These are phyloP conservation scores for Taxillus chinensis DNA, from an alignment of 164 flowering plant genomes.

Conservation along the genomic window DNA sequence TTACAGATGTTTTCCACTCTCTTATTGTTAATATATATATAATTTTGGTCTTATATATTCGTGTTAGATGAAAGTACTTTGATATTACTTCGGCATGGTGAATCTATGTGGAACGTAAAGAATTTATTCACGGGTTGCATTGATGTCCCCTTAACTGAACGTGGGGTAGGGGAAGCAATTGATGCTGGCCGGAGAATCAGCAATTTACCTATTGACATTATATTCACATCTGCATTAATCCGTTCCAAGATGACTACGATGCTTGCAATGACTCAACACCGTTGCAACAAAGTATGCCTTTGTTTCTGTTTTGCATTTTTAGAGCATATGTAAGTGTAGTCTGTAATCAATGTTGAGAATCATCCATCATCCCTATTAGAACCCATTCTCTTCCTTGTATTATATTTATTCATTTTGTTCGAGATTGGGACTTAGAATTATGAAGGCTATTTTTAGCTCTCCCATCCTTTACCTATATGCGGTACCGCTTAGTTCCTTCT, in stretches of 20 bases:
- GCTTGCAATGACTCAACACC: constrained; percentile 6
- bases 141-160: neutral
- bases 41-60: neutral
- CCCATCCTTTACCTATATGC: no score
- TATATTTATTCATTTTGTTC: neutral
- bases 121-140: constrained; percentile 5
- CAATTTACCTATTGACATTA: constrained; percentile 1
- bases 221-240: constrained; percentile 3
- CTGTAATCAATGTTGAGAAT: neutral
- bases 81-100: constrained; percentile 3
- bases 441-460: no score
- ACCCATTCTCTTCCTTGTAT: neutral
- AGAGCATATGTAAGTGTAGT: neutral
- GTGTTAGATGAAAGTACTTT: constrained; percentile 1
- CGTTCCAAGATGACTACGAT: constrained; percentile 4
- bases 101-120: constrained; percentile 5
- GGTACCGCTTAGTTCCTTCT: no score
- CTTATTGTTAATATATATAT: neutral
- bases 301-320: neutral
- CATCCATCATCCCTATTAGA: neutral
- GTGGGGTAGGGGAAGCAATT: constrained; percentile 3
- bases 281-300: neutral
- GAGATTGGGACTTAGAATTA: no score
- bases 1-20: neutral
- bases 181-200: constrained; percentile 4